Percentiles rank a stretch among this genome's conserved stretches.
These are phyloP conservation scores for Pontederia crassipes DNA, from an alignment of 176 grass and related monocot genomes.

Conservation along the genomic window DNA sequence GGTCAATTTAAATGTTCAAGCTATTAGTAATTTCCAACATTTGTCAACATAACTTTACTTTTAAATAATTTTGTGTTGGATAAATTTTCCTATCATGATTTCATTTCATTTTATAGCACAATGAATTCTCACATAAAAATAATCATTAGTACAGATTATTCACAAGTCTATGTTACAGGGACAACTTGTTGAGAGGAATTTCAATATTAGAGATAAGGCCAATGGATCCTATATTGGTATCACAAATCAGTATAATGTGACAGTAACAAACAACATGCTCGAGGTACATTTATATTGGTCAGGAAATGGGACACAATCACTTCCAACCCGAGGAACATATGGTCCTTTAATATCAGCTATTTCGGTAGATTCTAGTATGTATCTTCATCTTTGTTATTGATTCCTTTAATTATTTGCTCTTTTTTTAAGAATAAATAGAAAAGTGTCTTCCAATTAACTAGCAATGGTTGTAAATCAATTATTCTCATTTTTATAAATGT, in stretches of 20 bases:
- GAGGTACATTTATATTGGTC: conserved; percentile 1
- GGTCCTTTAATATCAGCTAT: conserved; percentile 84
- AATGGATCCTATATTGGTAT: neutral
- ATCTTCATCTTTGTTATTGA: neutral
- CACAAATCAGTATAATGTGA: neutral
- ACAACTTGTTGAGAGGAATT: neutral
- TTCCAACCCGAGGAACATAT: conserved; percentile 56
- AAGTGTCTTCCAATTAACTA: no score
- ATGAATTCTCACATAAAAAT: no score
- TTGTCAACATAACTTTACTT: no score
- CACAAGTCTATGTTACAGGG: neutral
- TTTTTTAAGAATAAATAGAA: no score
- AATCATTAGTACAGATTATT: neutral
- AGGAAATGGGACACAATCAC: conserved; percentile 65
- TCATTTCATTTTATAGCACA: no score
- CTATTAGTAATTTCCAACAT: no score
- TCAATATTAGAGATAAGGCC: neutral
- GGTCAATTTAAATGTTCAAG: no score
- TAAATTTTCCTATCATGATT: no score
- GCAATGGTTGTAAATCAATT: no score
- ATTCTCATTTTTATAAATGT: no score
- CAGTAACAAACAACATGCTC: neutral
- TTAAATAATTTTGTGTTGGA: no score
- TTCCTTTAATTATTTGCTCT: no score
- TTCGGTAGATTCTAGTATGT: conserved; percentile 26